Conservation (phyloP, 345 rosid species). For the Populus euphratica region DNA sequence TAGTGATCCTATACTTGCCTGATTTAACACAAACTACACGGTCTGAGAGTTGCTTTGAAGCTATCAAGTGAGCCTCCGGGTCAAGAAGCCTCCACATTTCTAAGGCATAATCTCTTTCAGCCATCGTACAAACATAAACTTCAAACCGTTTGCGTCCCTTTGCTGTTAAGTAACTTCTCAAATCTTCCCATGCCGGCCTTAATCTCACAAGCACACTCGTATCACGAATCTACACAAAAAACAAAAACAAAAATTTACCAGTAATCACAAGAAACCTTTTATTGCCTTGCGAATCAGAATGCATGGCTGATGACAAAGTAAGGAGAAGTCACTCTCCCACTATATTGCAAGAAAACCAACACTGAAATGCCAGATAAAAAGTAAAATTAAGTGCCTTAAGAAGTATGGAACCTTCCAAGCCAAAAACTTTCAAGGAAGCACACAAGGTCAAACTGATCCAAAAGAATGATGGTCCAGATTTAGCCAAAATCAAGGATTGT, state of each 20-base stretch:
- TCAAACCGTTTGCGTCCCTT: constrained; percentile 93
- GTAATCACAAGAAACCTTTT: not conserved
- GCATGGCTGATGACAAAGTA: not conserved
- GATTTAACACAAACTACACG: constrained; percentile 93
- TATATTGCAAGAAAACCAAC: not conserved
- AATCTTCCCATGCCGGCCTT: constrained; percentile 98
- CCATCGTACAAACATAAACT: constrained; percentile 99
- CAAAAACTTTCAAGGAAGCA: not conserved
- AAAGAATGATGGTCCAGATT: not conserved
- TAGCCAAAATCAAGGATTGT: not conserved
- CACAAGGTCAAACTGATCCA: not conserved
- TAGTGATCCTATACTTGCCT: constrained; percentile 41
- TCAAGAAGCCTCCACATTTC: constrained; percentile 99
- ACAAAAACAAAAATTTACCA: constrained; percentile 8
- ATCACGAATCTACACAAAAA: constrained; percentile 70
- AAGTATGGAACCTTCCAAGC: not conserved
- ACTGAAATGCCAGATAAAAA: not conserved
- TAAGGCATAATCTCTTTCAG: constrained; percentile 98
- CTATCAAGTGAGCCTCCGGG: constrained; percentile 76
- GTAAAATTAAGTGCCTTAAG: not conserved
- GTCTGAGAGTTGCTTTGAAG: constrained; percentile 64
- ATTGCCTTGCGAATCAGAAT: not conserved
- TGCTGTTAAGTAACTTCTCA: constrained; percentile 88
- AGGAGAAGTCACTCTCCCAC: not conserved
- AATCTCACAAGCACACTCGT: constrained; percentile 99